phyloP scores from a whole-genome alignment of 495 filamentous ascomycete species.

The Daldinia decipiens region DNA sequence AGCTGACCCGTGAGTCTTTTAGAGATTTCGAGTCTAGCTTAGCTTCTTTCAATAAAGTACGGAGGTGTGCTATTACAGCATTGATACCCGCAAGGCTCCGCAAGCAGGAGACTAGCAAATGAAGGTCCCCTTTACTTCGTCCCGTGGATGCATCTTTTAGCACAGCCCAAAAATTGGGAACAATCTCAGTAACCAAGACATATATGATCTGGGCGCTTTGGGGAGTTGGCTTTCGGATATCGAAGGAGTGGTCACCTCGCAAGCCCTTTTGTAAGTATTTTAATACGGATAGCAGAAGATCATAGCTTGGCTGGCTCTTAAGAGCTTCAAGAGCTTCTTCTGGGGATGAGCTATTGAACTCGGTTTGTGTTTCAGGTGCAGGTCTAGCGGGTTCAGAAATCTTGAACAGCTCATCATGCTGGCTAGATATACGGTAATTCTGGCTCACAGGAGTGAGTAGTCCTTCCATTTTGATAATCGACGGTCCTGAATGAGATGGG shows the following conservation, averaged over 20 bases:
- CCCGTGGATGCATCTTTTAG: constrained; percentile 58
- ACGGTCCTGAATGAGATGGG: neutral
- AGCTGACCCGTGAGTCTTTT: constrained; percentile 48
- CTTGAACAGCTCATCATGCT: constrained; percentile 36
- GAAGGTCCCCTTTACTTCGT: constrained; percentile 40
- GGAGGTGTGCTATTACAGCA: constrained; percentile 70
- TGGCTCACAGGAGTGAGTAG: constrained; percentile 62
- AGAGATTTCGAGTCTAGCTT: constrained; percentile 50
- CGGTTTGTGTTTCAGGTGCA: constrained; percentile 9
- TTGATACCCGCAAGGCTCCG: constrained; percentile 77
- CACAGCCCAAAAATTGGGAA: constrained; percentile 81
- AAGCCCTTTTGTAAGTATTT: constrained; percentile 60
- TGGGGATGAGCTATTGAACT: constrained; percentile 52
- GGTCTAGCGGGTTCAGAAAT: constrained; percentile 21
- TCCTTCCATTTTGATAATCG: constrained; percentile 56
- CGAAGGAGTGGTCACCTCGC: constrained; percentile 55
- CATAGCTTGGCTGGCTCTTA: constrained; percentile 70
- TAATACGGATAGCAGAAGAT: constrained; percentile 64
- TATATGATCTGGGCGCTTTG: constrained; percentile 75
- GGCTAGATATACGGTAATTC: constrained; percentile 47
- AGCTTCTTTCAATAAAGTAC: constrained; percentile 58
- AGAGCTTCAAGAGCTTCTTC: constrained; percentile 71
- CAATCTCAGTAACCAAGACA: constrained; percentile 71
- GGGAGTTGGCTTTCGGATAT: constrained; percentile 71
- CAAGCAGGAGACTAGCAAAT: constrained; percentile 71